phyloP scores from a whole-genome alignment of 2,329 filamentous ascomycete species.

The Cladosporium sphaerospermum region DNA sequence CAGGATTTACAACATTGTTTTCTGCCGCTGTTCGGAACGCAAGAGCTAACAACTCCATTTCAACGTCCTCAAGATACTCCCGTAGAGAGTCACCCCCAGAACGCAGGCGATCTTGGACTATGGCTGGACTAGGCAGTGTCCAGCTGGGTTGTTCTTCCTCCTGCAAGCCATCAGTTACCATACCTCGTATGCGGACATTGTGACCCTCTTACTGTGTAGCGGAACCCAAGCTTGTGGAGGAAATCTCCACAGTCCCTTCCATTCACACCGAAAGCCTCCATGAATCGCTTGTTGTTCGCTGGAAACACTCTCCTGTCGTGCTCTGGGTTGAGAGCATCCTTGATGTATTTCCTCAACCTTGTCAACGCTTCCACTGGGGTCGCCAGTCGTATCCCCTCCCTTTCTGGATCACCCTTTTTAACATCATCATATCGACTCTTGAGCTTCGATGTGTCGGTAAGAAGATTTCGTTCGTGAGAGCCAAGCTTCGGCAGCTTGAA shows the following conservation, averaged over 20 bases:
- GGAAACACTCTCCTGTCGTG: slow-evolving; percentile 51
- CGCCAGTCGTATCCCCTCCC: slow-evolving; percentile 48
- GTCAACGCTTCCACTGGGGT: slow-evolving; percentile 49
- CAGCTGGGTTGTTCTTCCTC: slow-evolving; percentile 19
- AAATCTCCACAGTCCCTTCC: slow-evolving; percentile 52
- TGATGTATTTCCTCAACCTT: slow-evolving; percentile 54
- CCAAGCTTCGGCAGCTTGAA: slow-evolving; percentile 49
- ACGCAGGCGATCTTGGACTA: slow-evolving; percentile 17
- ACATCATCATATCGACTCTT: slow-evolving; percentile 49
- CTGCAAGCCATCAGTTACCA: background rate
- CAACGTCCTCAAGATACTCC: slow-evolving; percentile 54
- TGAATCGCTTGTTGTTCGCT: slow-evolving; percentile 57
- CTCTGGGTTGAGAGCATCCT: slow-evolving; percentile 48
- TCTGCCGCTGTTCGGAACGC: slow-evolving; percentile 35
- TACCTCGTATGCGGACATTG: background rate
- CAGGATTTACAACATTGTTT: slow-evolving; percentile 22
- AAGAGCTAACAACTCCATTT: slow-evolving; percentile 50
- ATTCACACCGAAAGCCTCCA: slow-evolving; percentile 51
- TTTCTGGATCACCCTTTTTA: slow-evolving; percentile 45
- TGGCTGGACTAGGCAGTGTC: slow-evolving; percentile 24
- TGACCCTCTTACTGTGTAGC: slow-evolving; percentile 22
- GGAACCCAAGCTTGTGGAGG: slow-evolving; percentile 54
- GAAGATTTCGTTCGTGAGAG: slow-evolving; percentile 41
- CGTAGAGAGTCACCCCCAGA: slow-evolving; percentile 21
- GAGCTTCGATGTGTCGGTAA: slow-evolving; percentile 50